Evolutionary conservation across 2,329 filamentous ascomycete species (phyloP).

Genomic region (Talaromyces sp.): DNA sequence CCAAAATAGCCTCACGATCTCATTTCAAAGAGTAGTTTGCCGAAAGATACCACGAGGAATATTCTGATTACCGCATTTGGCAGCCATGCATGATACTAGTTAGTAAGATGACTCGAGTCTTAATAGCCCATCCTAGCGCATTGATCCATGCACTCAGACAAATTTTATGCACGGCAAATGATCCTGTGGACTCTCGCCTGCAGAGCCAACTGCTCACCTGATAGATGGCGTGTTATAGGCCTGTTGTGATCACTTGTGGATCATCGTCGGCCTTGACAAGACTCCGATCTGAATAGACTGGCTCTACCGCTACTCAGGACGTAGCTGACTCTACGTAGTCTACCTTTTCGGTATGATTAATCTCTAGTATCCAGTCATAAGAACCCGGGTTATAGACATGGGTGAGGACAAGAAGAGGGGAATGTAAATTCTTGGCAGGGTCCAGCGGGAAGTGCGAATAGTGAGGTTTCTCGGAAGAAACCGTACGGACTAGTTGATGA

Average conservation of each 20-base stretch:
- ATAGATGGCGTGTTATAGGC: not conserved
- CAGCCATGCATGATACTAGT: not conserved
- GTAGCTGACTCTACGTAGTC: not conserved
- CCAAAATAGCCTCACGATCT: not conserved
- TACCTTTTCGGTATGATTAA: not conserved
- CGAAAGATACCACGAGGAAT: not conserved
- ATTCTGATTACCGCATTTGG: not conserved
- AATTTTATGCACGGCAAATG: slow-evolving; percentile 4
- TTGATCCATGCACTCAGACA: not conserved
- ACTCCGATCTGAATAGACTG: not conserved
- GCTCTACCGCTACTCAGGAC: not conserved
- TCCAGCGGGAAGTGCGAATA: not conserved
- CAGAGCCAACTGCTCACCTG: not conserved
- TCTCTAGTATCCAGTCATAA: not conserved
- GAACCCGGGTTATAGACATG: not conserved
- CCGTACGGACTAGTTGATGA: not conserved
- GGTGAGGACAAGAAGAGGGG: not conserved
- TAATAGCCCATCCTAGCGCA: not conserved
- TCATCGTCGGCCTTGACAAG: not conserved
- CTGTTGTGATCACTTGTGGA: not conserved
- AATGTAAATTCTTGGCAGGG: not conserved
- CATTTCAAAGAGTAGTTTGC: not conserved
- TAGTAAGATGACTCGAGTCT: not conserved
- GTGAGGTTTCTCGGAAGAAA: not conserved
- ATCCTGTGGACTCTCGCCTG: not conserved